Evolutionary conservation across 2,329 filamentous ascomycete genomes (phyloP), one percentile per base, ranked within the genome.

Genomic region (Ceratocystis destructans): DNA sequence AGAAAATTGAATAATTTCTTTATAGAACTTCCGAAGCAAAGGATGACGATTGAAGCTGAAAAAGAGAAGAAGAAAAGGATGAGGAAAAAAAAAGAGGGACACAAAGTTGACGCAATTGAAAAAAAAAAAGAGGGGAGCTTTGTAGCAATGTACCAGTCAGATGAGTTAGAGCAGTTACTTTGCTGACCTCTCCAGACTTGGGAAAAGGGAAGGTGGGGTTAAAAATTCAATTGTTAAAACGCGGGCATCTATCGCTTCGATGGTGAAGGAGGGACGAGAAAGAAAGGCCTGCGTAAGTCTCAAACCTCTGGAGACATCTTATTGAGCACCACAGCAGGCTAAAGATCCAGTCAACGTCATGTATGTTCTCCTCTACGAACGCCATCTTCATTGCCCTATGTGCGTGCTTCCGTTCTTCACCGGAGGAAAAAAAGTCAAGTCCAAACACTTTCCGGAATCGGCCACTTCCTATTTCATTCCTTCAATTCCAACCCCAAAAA

Each of bases 11-110:
- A 53, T 20, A 62, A 44, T 46, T 57, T 45, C 37, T 65, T 25
- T 48, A 15, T 28, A 59, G 67, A 68, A 66, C 64, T 68, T 37
- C 64, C 64, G 63, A 66, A 64, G 64, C 31, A 68, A 66, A 65
- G 28, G 33, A 50, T 41, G 17, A 66, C 61, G 66, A 61, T 66
- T 66, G 64, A 53, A 66, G 67, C 64, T 66, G 41, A 61, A 53
- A 59, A 64, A 44, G 45, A 68, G 28, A 46, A 45, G 33, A 61
- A 62, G n/a, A 61, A 50, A 41, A 28, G 41, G 20, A 37, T 25
- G 28, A 37, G 15, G 5, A 28, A 53, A 53, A 45, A 45, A 41
- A 28, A 28, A 63, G 25, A 64, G 37, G 37, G 28, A 66, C 12
- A 50, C 57, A 33, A 66, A 59, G 45, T 62, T 57, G 44, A 37